Percentiles rank a stretch among this genome's conserved stretches.
Conservation (phyloP, 768 basidiomycete genomes). For the Amanita rubescens region DNA sequence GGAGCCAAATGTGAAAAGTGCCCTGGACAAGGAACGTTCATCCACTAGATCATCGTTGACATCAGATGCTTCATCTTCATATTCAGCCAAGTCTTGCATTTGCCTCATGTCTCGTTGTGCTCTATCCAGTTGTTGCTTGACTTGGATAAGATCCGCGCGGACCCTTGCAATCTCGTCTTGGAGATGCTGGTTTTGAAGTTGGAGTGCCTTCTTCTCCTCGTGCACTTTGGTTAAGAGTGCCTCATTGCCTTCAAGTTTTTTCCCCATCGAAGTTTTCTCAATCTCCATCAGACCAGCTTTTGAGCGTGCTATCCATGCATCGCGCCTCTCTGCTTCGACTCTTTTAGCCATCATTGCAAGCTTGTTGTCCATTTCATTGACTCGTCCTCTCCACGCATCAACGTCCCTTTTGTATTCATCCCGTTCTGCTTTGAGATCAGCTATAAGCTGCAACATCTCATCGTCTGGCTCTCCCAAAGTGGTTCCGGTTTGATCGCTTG, state of each 20-base stretch:
- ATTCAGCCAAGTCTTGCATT: constrained; percentile 40
- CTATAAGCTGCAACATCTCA: constrained; percentile 69
- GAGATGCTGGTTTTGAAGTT: constrained; percentile 21
- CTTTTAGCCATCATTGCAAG: constrained; percentile 55
- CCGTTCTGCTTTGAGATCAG: constrained; percentile 80
- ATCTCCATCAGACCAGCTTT: constrained; percentile 56
- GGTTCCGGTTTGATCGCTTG: constrained; percentile 25
- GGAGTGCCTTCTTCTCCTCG: constrained; percentile 20
- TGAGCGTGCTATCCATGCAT: constrained; percentile 81
- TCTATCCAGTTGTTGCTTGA: constrained; percentile 22
- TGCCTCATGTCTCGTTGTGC: constrained; percentile 7
- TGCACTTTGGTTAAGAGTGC: constrained; percentile 20
- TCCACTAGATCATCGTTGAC: constrained; percentile 44
- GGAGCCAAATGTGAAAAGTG: constrained; percentile 17
- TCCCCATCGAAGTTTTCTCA: constrained; percentile 54
- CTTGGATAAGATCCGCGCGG: constrained; percentile 34
- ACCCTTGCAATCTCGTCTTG: constrained; percentile 30
- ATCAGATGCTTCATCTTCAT: constrained; percentile 65
- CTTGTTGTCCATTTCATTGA: constrained; percentile 70
- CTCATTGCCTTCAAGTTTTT: constrained; percentile 34
- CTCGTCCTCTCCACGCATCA: constrained; percentile 77
- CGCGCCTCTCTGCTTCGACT: constrained; percentile 72
- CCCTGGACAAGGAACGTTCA: constrained; percentile 30
- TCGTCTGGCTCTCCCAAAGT: constrained; percentile 50
- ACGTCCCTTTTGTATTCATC: constrained; percentile 87